Evolutionary conservation across 179 eudicot genomes (phyloP).

Genomic region (Silene coronaria): DNA sequence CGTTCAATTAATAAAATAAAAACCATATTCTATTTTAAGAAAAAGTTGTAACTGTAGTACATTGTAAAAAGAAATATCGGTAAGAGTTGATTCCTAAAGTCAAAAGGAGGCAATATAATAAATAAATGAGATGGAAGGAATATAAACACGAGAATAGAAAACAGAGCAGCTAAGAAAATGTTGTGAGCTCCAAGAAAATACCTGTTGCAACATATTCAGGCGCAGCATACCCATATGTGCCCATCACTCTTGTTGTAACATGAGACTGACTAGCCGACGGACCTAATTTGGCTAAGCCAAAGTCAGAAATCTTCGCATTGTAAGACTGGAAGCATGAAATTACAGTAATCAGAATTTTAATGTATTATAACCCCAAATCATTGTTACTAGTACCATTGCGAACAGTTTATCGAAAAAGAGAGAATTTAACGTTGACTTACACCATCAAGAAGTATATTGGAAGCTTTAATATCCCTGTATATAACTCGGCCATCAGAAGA

Average conservation of each 20-base stretch:
- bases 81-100: too few relatives aligned
- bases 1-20: too few relatives aligned
- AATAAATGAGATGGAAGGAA: background rate
- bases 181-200: slow-evolving; percentile 15
- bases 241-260: slow-evolving; percentile 70
- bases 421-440: slow-evolving; percentile 19
- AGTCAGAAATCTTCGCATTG: slow-evolving; percentile 72
- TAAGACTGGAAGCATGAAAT: slow-evolving; percentile 34
- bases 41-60: too few relatives aligned
- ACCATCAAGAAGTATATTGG: slow-evolving; percentile 57
- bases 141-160: background rate
- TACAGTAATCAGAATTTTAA: background rate
- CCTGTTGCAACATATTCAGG: slow-evolving; percentile 80
- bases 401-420: slow-evolving; percentile 4
- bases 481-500: slow-evolving; percentile 36
- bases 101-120: too few relatives aligned
- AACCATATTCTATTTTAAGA: too few relatives aligned
- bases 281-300: slow-evolving; percentile 74
- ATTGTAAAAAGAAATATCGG: too few relatives aligned
- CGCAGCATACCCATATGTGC: slow-evolving; percentile 70
- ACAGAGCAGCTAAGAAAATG: background rate
- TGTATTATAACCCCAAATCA: background rate
- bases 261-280: slow-evolving; percentile 64
- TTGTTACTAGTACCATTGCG: background rate
- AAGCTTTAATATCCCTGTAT: slow-evolving; percentile 55